phyloP scores from a whole-genome alignment of 306 rosid genomes.

The Rosa chinensis region DNA sequence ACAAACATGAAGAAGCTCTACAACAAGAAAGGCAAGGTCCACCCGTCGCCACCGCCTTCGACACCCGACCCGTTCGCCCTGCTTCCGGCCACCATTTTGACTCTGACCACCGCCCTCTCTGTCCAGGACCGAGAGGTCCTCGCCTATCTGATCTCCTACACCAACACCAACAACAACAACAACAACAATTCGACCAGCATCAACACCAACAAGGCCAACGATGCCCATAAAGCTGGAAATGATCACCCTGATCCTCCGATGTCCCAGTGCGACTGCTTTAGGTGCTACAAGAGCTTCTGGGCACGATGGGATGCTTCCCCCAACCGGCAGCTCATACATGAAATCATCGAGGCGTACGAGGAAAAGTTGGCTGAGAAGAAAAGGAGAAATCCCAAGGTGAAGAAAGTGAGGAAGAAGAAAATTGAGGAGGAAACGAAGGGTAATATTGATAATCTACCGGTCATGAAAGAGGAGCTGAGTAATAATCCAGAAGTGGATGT shows the following conservation, averaged over 20 bases:
- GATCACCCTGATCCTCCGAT: slow-evolving; percentile 15
- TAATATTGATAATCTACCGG: not conserved
- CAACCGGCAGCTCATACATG: slow-evolving; percentile 36
- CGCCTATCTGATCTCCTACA: slow-evolving; percentile 38
- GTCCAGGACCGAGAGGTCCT: slow-evolving; percentile 32
- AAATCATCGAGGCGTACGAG: slow-evolving; percentile 43
- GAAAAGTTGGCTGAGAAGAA: slow-evolving; percentile 27
- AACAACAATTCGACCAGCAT: not conserved
- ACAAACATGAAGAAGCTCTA: slow-evolving; percentile 33
- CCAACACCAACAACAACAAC: slow-evolving; percentile 17
- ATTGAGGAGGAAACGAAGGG: not conserved
- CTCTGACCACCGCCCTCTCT: slow-evolving; percentile 24
- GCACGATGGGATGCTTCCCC: slow-evolving; percentile 46
- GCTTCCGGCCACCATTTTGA: slow-evolving; percentile 30
- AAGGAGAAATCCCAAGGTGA: slow-evolving; percentile 22
- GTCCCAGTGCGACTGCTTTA: slow-evolving; percentile 33
- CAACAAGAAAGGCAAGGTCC: slow-evolving; percentile 39
- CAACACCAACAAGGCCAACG: not conserved
- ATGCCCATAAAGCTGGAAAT: not conserved
- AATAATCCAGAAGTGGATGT: not conserved
- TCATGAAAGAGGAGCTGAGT: not conserved
- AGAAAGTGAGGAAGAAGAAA: slow-evolving; percentile 24
- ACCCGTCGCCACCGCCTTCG: slow-evolving; percentile 30
- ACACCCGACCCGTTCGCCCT: slow-evolving; percentile 20
- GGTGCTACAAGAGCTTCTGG: slow-evolving; percentile 40